These are phyloP conservation scores for Stenocarpella maydis DNA, from an alignment of 2,329 filamentous ascomycete genomes.

Conservation along the genomic window DNA sequence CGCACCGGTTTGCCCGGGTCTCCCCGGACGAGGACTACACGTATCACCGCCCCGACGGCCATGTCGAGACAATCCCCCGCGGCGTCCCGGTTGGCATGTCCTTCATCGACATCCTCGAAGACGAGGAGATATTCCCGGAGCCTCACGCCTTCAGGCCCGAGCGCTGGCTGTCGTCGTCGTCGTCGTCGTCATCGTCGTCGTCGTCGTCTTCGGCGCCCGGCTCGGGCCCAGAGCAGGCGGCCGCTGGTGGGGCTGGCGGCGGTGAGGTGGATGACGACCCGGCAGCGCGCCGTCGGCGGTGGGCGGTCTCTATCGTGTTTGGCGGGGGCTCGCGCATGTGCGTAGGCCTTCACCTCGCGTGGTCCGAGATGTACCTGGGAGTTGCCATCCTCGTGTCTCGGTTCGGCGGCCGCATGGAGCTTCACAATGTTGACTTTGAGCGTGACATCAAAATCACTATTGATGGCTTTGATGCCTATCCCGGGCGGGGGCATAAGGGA, in stretches of 20 bases:
- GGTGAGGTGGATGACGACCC: background rate
- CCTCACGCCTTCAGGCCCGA: constrained; percentile 46
- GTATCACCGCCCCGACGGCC: background rate
- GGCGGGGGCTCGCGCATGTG: constrained; percentile 12
- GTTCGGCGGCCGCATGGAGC: background rate
- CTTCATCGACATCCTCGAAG: constrained; percentile 45
- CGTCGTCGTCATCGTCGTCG: no score
- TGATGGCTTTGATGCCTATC: constrained; percentile 10
- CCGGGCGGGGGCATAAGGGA: constrained; percentile 7
- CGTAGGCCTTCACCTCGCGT: constrained; percentile 14
- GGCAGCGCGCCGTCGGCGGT: background rate
- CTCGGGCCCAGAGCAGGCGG: no score
- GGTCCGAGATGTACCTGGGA: constrained; percentile 11
- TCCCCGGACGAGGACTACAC: background rate
- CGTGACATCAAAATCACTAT: constrained; percentile 4
- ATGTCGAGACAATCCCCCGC: constrained; percentile 39
- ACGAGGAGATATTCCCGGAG: constrained; percentile 44
- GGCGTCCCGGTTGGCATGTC: constrained; percentile 46
- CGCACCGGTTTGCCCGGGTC: constrained; percentile 9
- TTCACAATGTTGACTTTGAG: constrained; percentile 3
- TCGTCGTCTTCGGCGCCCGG: background rate
- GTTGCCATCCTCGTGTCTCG: constrained; percentile 6
- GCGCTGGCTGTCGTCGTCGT: constrained; percentile 47
- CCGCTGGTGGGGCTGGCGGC: background rate
- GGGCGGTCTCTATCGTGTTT: background rate